These are phyloP conservation scores for Diutina neorugosa DNA, from an alignment of 1,139 yeast genomes.

Conservation along the genomic window DNA sequence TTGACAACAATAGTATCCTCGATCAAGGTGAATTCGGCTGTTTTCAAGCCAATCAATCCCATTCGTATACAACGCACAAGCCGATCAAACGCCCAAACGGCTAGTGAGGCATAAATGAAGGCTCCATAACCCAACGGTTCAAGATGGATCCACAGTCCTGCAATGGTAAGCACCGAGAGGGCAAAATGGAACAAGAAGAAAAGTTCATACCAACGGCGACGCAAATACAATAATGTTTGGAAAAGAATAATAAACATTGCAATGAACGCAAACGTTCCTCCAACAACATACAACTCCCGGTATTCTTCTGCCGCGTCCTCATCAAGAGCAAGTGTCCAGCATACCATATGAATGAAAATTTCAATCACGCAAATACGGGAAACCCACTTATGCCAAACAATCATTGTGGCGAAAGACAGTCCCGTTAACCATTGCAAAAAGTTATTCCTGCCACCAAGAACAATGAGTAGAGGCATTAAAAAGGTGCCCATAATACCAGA, in stretches of 20 bases:
- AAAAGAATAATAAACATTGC: not conserved
- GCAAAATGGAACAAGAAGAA: constrained; percentile 1
- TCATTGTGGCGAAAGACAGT: constrained; percentile 24
- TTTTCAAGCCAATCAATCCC: not conserved
- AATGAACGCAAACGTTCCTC: not conserved
- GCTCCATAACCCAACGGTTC: not conserved
- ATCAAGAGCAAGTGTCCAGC: not conserved
- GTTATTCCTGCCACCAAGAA: constrained; percentile 35
- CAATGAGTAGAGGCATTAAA: constrained; percentile 21
- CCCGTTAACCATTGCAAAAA: constrained; percentile 30
- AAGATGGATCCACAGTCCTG: constrained; percentile 1
- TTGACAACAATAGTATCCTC: not conserved
- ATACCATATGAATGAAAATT: not conserved
- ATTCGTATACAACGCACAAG: not conserved
- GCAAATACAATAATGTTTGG: not conserved
- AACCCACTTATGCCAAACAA: constrained; percentile 27
- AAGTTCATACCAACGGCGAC: constrained; percentile 2
- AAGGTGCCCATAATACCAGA: constrained; percentile 11
- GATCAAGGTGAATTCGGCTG: not conserved
- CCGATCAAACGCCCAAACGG: constrained; percentile 2
- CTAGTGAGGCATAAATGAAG: not conserved
- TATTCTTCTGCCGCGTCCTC: not conserved
- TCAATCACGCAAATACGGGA: constrained; percentile 8
- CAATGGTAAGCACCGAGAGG: not conserved
- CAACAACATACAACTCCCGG: not conserved